Evolutionary conservation across 2,329 filamentous ascomycete species (phyloP), one percentile per base, ranked within the genome.

Genomic region (Didymella arachidicola): DNA sequence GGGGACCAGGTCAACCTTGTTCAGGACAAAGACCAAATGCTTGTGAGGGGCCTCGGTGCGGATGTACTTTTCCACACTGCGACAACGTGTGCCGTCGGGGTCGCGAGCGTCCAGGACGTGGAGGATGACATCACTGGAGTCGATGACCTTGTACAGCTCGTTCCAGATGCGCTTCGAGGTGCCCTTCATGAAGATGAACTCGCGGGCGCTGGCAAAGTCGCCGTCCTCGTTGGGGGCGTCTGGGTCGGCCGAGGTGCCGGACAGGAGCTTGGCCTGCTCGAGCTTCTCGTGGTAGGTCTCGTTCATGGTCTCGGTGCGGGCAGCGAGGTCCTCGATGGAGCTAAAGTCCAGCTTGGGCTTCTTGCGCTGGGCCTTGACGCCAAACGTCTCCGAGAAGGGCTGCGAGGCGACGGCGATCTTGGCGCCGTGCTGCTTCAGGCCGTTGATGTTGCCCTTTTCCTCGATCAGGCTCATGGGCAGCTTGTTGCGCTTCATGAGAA

Each of bases 401-500:
- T 90, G 86, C 18, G 88, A 91, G 80, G 97, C 93, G 47, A 98
- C 89, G 10, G 92, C 87, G 82, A 97, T 96, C 83, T 97, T 98
- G 38, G 94, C 94, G 73, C 91, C 86, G 78, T 98, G 94, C 76
- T 97, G 88, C 80, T 97, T 96, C 57, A 97, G 78, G 0, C 93
- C 94, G 71, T 96, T 94, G 68, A 89, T 79, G 51, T 78, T 79
- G 45, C 88, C 84, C 57, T 89, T 84, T 53, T 98, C 94, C 61
- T 88, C 86, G 73, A 99, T 96, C 76, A 99, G 81, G 67, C 88
- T 94, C 92, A 99, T 94, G 39, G 95, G 95, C 47, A 99, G 84
- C 82, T 98, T 98, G 79, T 98, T 98, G 67, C 91, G 90, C 82
- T 97, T 97, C 64, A 99, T 83, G n/a, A 98, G 86, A 60, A 97